Conservation (phyloP, 495 filamentous ascomycete species). For the Platismatia glauca region DNA sequence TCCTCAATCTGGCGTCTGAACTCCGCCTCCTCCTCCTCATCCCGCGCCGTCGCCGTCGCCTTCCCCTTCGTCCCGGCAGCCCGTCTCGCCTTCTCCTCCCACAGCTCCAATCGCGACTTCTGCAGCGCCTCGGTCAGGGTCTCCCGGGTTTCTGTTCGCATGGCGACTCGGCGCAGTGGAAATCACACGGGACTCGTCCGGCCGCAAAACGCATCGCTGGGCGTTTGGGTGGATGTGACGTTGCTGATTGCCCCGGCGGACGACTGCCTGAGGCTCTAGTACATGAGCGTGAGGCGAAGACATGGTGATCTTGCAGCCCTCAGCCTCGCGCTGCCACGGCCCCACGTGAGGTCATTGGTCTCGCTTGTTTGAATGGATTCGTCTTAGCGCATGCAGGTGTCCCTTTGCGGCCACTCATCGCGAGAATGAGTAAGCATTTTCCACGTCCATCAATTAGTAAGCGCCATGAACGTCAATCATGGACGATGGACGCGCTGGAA, state of each 20-base stretch:
- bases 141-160: neutral
- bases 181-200: neutral
- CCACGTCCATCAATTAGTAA: no score
- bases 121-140: neutral
- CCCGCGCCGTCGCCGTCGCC: neutral
- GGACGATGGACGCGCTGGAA: neutral
- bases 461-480: neutral
- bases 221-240: neutral
- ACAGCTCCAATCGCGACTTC: neutral
- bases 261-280: neutral
- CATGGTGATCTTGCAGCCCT: neutral
- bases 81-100: neutral
- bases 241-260: neutral
- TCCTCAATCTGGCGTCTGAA: slow-evolving; percentile 5
- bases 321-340: neutral
- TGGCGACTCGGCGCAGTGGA: neutral
- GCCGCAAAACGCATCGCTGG: no score
- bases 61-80: neutral
- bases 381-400: no score
- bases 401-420: neutral
- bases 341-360: neutral
- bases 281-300: neutral
- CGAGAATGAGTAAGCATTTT: neutral
- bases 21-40: slow-evolving; percentile 5
- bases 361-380: neutral